Base-by-base conservation (phyloP, 495 filamentous ascomycete genomes). In the Penicillium salamii region DNA sequence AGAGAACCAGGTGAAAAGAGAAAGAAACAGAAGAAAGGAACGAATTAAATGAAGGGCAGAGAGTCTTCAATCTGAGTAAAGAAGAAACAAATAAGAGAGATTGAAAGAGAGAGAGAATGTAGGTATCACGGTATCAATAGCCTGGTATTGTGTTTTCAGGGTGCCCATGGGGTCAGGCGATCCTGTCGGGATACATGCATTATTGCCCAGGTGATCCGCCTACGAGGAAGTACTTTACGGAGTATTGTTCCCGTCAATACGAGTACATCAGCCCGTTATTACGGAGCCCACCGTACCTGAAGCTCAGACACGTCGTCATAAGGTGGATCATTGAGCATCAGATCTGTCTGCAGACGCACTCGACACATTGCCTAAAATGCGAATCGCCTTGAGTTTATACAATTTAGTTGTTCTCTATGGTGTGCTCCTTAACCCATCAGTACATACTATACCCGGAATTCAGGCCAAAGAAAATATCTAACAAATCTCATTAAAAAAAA, bases 111-210 rank as follows among this genome's bases (percentile, higher is more conserved):
- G 41, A 46, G 28, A n/a, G 14, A 17, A 34, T 11, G 32, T 3
- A 20, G 7, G 49, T 51, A 51, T 45, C 42, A 38, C 13, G 7
- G 49, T 51, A 51, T 45, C 42, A 38, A 37, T 51, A 44, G 34
- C 12, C 32, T 14, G 40, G 49, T 51, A 51, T 49, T 18, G 6
- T 23, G 36, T 24, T 51, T 44, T 51, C 42, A 21, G 0, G 5
- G 35, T 44, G 40, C 5, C 35, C 23, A 43, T 23, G 26, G 12
- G 33, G 29, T 37, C 41, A 49, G 47, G 38, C 29, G 14, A 42
- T 18, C 3, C 23, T 1, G 29, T 8, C 6, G 7, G 11, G 32
- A 7, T 46, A 46, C 43, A 24, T 35, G 3, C 2, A 18, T 14
- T 26, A 14, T 34, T 24, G 32, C 19, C 8, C 20, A 13, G 8